Evolutionary conservation across 2,329 filamentous ascomycete species (phyloP).

Genomic region (Albifimbria verrucaria): DNA sequence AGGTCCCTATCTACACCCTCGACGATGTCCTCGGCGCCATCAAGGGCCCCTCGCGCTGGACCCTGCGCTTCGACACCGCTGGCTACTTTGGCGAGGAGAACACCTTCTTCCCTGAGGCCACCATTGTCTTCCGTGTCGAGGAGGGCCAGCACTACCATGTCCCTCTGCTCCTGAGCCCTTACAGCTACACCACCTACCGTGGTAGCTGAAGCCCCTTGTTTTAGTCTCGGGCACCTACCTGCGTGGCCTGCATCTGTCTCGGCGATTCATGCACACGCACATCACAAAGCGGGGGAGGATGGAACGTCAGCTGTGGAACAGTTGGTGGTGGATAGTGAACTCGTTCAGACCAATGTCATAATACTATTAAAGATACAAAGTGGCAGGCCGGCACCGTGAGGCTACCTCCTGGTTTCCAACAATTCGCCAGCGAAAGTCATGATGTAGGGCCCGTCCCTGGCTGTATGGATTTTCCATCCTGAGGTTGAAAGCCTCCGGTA

Average conservation of each 20-base stretch:
- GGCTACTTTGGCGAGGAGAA: conserved; percentile 64
- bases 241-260: no score
- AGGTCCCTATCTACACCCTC: conserved; percentile 56
- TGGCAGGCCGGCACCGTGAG: neutral
- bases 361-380: neutral
- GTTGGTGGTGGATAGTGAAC: no score
- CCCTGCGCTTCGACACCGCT: conserved; percentile 69
- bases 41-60: conserved; percentile 54
- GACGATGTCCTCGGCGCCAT: conserved; percentile 50
- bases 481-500: neutral
- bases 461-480: neutral
- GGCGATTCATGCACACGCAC: no score
- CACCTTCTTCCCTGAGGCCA: conserved; percentile 60
- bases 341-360: neutral
- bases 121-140: conserved; percentile 50
- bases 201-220: conserved; percentile 66
- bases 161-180: conserved; percentile 72
- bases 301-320: no score
- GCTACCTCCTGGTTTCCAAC: neutral
- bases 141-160: conserved; percentile 73
- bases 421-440: neutral
- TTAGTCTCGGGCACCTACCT: no score
- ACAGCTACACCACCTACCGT: conserved; percentile 78
- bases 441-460: no score
- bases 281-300: no score